These are phyloP conservation scores for Colletotrichum costaricense DNA, from an alignment of 2,329 filamentous ascomycete species.

Conservation along the genomic window DNA sequence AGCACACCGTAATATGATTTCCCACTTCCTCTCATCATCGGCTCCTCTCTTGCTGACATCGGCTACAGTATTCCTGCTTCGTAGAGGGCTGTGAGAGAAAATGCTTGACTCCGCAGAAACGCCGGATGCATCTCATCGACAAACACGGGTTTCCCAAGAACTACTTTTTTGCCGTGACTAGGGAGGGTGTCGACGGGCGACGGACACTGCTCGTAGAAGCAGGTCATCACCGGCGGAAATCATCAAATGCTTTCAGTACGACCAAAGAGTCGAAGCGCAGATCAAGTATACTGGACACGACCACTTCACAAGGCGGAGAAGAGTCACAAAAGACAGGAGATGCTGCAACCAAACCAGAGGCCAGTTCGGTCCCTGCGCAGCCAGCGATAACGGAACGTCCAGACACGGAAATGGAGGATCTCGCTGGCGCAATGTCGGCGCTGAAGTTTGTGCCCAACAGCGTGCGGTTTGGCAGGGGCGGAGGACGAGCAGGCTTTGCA, in stretches of 20 bases:
- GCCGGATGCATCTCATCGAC: constrained; percentile 89
- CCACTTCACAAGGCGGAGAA: constrained; percentile 8
- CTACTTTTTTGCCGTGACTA: constrained; percentile 89
- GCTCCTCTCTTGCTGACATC: constrained; percentile 32
- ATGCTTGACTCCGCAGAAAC: constrained; percentile 85
- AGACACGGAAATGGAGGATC: constrained; percentile 69
- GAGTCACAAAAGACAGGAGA: constrained; percentile 2
- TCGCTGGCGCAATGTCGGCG: constrained; percentile 76
- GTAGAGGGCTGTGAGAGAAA: constrained; percentile 88
- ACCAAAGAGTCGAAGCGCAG: constrained; percentile 47
- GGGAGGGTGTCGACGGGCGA: constrained; percentile 88
- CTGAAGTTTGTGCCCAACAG: constrained; percentile 77
- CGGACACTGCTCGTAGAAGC: constrained; percentile 79
- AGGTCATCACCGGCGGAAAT: constrained; percentile 59
- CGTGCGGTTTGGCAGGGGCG: constrained; percentile 72
- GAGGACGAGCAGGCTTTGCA: constrained; percentile 63
- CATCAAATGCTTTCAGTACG: constrained; percentile 50
- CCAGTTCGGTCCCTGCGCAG: constrained; percentile 13
- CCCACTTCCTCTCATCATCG: background rate
- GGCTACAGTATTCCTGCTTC: constrained; percentile 82
- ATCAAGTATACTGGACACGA: constrained; percentile 45
- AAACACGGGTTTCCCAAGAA: constrained; percentile 92
- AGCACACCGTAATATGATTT: constrained; percentile 75
- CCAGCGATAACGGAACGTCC: constrained; percentile 36
- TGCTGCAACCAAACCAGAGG: background rate